Base-by-base conservation (phyloP, 2,329 filamentous ascomycete species). In the Coniochaeta sp. region DNA sequence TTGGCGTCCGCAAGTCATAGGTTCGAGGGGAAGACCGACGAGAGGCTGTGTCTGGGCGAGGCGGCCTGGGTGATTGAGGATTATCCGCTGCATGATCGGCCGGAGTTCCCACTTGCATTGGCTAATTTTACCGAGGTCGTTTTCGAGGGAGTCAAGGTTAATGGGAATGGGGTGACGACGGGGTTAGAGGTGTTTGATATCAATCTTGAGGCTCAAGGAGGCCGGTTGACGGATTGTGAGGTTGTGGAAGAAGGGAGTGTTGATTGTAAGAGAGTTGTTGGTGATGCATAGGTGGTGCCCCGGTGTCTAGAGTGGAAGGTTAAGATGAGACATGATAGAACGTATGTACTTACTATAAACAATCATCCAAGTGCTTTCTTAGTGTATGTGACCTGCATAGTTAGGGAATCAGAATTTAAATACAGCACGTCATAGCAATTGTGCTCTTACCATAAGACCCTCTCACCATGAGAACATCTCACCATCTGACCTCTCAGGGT, bases 31-130 rank as follows among this genome's bases (percentile, higher is more conserved):
- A 22, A 24, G 31, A 34, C 8, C 11, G 12, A 34, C 3, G 8
- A 31, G 1, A 28, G 16, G 34, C 7, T 66, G 40, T 67, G 65
- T 12, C 47, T 58, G 14, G 16, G 26, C 40, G 60, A 65, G 59
- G 65, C 60, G 4, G 62, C 59, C 7, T 66, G 62, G 62, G 57
- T 64, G 22, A 57, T 67, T 17, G 64, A 67, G 55, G 65, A 66
- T 50, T 65, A 64, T 9, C 63, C 65, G 54, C 28, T 67, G 14
- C 57, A 38, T 11, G 62, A 61, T 12, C 1, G 57, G 47, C 65
- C 64, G 1, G 31, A 63, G 1, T 22, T 66, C 2, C 65, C 64
- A 3, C 54, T 64, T 22, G 58, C 65, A 36, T 14, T 67, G 58
- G 63, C 61, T 8, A 63, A 67, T 36, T 67, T 67, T 19, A 63